Base-by-base conservation (phyloP, 139 green algal species). In the Tetratostichococcus sp. region DNA sequence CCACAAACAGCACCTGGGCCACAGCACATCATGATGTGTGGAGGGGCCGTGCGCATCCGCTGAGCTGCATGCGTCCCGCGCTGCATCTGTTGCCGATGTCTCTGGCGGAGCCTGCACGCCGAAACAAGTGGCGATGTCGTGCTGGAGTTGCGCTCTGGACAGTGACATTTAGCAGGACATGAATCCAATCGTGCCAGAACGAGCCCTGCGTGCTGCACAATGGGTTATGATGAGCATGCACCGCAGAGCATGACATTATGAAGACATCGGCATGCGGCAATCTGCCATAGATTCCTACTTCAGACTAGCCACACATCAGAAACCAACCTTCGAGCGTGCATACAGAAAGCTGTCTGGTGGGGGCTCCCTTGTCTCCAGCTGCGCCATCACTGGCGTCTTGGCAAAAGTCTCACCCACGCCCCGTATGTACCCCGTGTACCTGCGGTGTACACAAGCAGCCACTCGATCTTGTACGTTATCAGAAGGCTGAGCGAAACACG, bases 401-500 rank as follows among this genome's bases (percentile, higher is more conserved):
- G 87, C 90, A 77, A 88, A 92, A 4, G 86, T 91, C 72, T 91
- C 86, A 21, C 77, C 66, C 68, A 89, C 30, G 21, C 84, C 82
- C 16, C 89, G 82, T 2, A 90, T 70, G 62, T 89, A 89, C 0
- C 90, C 90, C 30, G 90, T 94, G 78, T 91, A 94, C 75, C 89
- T 93, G 82, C 67, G n/a, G 3, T 33, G 16, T 34, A 68, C 58
- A 11, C 58, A 25, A 30, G 58, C 6, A 30, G 58, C 25, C 6
- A 28, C 14, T 19, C 58, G 8, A 30, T 66, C 14, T 66, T 31
- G 23, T n/a, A n/a, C n/a, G n/a, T n/a, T n/a, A n/a, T n/a, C n/a
- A n/a, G n/a, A n/a, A n/a, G n/a, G n/a, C n/a, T n/a, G n/a, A n/a
- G n/a, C n/a, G n/a, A n/a, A n/a, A n/a, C n/a, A n/a, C n/a, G n/a